These are phyloP conservation scores for Tylopilus plumbeoviolaceoides DNA, from an alignment of 768 basidiomycete genomes.

Conservation along the genomic window DNA sequence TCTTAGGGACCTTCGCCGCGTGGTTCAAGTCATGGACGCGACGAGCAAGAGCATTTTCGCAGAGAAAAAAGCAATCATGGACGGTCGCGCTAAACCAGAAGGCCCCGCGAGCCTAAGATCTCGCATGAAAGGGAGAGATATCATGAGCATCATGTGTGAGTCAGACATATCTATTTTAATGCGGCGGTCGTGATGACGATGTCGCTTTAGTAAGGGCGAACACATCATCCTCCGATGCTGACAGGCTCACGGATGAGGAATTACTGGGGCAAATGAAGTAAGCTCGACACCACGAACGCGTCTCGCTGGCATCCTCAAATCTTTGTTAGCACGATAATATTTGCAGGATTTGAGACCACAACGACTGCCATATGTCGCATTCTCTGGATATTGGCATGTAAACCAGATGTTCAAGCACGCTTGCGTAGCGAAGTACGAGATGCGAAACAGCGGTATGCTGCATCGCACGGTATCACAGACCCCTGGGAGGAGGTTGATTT, in stretches of 20 bases:
- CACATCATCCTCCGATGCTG: conserved; percentile 23
- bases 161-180: not conserved
- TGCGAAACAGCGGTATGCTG: conserved; percentile 21
- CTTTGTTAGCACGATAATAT: conserved; percentile 30
- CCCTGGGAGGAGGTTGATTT: conserved; percentile 31
- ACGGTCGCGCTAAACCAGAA: conserved; percentile 7
- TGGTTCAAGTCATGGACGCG: conserved; percentile 29
- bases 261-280: conserved; percentile 39
- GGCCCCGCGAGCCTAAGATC: conserved; percentile 7
- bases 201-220: conserved; percentile 32
- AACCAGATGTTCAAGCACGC: conserved; percentile 28
- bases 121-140: conserved; percentile 28
- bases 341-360: conserved; percentile 32
- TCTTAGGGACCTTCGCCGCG: conserved; percentile 23
- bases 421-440: conserved; percentile 32
- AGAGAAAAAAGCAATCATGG: conserved; percentile 27
- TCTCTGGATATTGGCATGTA: conserved; percentile 30
- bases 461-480: conserved; percentile 5
- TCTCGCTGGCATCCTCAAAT: not conserved
- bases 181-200: not conserved
- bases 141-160: conserved; percentile 40
- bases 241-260: conserved; percentile 33
- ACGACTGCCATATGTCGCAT: conserved; percentile 32
- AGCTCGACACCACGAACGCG: conserved; percentile 2
- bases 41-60: conserved; percentile 26